These are phyloP conservation scores for Fusarium domesticum DNA, from an alignment of 2,329 filamentous ascomycete species.

Conservation along the genomic window DNA sequence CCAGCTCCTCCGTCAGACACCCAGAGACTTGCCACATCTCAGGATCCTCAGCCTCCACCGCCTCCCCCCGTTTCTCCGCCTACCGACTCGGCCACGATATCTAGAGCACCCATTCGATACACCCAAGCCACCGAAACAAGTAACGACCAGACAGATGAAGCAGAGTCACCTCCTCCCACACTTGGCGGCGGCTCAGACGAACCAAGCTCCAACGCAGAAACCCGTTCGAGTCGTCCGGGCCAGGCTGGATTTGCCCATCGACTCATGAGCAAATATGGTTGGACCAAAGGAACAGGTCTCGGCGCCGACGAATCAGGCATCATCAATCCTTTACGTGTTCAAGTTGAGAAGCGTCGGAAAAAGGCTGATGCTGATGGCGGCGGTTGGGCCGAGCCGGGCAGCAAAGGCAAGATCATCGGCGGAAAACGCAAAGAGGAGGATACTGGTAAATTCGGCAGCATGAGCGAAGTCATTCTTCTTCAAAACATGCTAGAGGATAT, in stretches of 20 bases:
- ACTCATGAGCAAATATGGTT: constrained; percentile 91
- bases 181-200: constrained; percentile 43
- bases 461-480: constrained; percentile 80
- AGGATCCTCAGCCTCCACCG: constrained; percentile 33
- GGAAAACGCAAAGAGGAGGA: constrained; percentile 55
- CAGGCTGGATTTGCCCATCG: constrained; percentile 83
- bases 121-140: constrained; percentile 29
- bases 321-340: constrained; percentile 74
- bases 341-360: constrained; percentile 84
- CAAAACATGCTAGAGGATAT: constrained; percentile 84
- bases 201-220: constrained; percentile 34
- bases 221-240: constrained; percentile 66
- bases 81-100: constrained; percentile 60
- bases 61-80: constrained; percentile 37
- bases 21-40: constrained; percentile 58
- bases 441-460: constrained; percentile 59
- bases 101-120: constrained; percentile 76
- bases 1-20: constrained; percentile 50
- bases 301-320: constrained; percentile 82
- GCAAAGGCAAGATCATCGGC: constrained; percentile 76
- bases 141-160: constrained; percentile 40
- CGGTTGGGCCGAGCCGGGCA: constrained; percentile 67
- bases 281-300: constrained; percentile 82
- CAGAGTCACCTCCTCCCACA: constrained; percentile 45
- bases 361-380: constrained; percentile 74